Conservation (phyloP, 139 green algal species). For the Eudorina sp. region DNA sequence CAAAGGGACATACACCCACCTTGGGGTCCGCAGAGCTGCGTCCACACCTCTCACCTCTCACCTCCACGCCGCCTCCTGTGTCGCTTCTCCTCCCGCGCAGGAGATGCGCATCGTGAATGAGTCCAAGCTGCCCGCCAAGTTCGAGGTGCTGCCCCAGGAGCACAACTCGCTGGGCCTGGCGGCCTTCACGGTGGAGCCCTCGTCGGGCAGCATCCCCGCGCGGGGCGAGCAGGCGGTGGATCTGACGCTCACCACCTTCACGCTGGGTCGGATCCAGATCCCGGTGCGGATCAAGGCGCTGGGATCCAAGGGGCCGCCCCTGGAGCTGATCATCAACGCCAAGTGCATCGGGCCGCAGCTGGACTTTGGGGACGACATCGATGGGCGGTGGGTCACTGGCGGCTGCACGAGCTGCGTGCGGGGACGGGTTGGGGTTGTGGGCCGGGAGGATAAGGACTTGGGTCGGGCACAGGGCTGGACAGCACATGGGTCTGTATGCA, state of each 20-base stretch:
- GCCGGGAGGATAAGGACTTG: no score
- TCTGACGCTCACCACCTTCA: conserved; percentile 71
- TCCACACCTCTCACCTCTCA: no score
- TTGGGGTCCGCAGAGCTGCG: no score
- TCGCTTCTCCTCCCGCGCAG: background rate
- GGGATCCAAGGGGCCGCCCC: conserved; percentile 66
- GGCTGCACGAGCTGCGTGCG: no score
- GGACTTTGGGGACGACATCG: conserved; percentile 59
- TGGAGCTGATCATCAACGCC: conserved; percentile 78
- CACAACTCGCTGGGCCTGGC: conserved; percentile 68
- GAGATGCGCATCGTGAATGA: conserved; percentile 71
- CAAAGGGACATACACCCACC: no score
- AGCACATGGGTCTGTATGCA: no score
- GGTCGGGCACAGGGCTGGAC: no score
- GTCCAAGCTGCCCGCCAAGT: conserved; percentile 84
- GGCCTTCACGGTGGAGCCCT: conserved; percentile 65
- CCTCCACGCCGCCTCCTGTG: no score
- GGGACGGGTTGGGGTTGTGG: no score
- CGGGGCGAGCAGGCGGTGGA: conserved; percentile 66
- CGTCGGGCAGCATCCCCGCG: conserved; percentile 68
- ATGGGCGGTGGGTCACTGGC: conserved; percentile 6
- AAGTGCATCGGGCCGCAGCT: conserved; percentile 76
- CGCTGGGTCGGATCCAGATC: conserved; percentile 81
- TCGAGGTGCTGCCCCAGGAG: conserved; percentile 81
- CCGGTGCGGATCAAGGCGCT: conserved; percentile 71